Percentiles rank a stretch among this genome's conserved stretches.
These are phyloP conservation scores for Hypholoma fasciculare DNA, from an alignment of 768 basidiomycete species.

Conservation along the genomic window DNA sequence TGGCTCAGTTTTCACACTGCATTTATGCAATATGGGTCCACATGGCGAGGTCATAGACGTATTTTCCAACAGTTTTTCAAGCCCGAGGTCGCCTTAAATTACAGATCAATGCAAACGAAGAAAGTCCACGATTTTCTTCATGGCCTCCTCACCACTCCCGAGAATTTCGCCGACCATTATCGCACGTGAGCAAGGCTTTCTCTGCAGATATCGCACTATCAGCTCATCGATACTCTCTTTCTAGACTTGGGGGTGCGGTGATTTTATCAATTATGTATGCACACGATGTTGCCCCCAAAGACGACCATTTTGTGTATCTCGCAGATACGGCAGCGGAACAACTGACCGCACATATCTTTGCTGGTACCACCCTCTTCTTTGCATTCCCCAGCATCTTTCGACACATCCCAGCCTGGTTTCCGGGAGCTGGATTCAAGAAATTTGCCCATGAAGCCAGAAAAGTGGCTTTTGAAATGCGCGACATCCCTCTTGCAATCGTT, in stretches of 20 bases:
- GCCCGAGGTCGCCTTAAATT: slow-evolving; percentile 21
- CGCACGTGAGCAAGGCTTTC: background rate
- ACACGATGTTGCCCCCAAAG: slow-evolving; percentile 9
- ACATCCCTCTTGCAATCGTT: background rate
- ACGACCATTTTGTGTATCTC: slow-evolving; percentile 15
- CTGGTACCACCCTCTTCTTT: slow-evolving; percentile 11
- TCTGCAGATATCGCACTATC: background rate
- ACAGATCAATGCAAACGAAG: slow-evolving; percentile 25
- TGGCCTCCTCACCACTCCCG: slow-evolving; percentile 10
- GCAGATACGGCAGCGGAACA: slow-evolving; percentile 8
- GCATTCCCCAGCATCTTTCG: slow-evolving; percentile 11
- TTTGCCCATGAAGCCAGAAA: slow-evolving; percentile 3
- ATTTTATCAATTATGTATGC: slow-evolving; percentile 15
- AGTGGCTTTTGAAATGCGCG: slow-evolving; percentile 5
- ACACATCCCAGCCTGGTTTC: slow-evolving; percentile 16
- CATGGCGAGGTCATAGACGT: slow-evolving; percentile 34
- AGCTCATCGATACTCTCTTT: background rate
- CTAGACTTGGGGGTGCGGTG: slow-evolving; percentile 9
- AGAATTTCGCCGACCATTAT: slow-evolving; percentile 11
- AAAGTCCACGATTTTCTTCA: slow-evolving; percentile 27
- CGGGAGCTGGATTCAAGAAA: slow-evolving; percentile 11
- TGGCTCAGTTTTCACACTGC: slow-evolving; percentile 32
- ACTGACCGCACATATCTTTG: slow-evolving; percentile 5
- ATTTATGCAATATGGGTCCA: slow-evolving; percentile 30
- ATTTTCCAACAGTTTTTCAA: slow-evolving; percentile 33